These are phyloP conservation scores for Exidia glandulosa DNA, from an alignment of 768 basidiomycete genomes.

Conservation along the genomic window DNA sequence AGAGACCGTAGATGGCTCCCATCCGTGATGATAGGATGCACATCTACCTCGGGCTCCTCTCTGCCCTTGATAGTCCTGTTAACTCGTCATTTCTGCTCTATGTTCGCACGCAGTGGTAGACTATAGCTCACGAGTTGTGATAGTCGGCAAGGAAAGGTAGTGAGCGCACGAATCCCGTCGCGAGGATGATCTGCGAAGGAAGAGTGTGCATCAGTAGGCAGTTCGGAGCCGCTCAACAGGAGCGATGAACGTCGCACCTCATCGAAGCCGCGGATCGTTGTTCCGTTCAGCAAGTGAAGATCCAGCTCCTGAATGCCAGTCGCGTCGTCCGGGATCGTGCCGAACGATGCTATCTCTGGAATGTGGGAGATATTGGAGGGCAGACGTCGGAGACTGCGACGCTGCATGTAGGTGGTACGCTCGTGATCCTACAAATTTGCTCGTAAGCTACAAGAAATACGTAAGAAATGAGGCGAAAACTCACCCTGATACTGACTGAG, in stretches of 20 bases:
- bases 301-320: conserved; percentile 15
- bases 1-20: conserved; percentile 11
- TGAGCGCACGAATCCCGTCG: not conserved
- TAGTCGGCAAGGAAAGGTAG: not conserved
- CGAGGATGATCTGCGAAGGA: not conserved
- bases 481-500: not conserved
- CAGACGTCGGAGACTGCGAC: conserved; percentile 17
- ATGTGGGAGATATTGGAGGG: conserved; percentile 27
- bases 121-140: not conserved
- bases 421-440: not conserved
- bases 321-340: conserved; percentile 15
- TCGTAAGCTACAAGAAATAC: not conserved
- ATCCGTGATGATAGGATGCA: conserved; percentile 8
- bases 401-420: not conserved
- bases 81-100: too few relatives aligned
- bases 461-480: not conserved
- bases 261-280: conserved; percentile 26
- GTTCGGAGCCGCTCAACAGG: too few relatives aligned
- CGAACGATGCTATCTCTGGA: conserved; percentile 29
- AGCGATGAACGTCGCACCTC: too few relatives aligned
- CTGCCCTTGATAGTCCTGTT: not conserved
- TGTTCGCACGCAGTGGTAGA: not conserved
- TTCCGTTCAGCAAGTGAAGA: conserved; percentile 29
- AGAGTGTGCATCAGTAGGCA: conserved; percentile 2
- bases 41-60: not conserved